These are phyloP conservation scores for Bryoerythrophyllum caledonicum DNA, from an alignment of 225 moss, liverwort and hornwort species.

Conservation along the genomic window DNA sequence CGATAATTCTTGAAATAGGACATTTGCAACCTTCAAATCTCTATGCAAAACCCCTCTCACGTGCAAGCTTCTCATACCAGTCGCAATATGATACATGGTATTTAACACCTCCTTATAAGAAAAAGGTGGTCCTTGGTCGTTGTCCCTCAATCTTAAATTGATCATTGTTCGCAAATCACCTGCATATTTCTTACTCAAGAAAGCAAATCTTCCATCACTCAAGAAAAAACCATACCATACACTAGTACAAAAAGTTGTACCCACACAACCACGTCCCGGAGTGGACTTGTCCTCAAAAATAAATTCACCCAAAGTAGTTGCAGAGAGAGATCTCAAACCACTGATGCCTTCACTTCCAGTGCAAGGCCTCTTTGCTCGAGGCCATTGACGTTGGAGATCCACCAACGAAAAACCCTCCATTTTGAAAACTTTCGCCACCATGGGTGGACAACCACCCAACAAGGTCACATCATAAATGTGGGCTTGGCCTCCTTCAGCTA, in stretches of 20 bases:
- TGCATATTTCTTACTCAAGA: neutral
- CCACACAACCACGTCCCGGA: too few relatives aligned
- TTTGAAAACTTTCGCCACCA: neutral
- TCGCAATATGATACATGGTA: fast-evolving
- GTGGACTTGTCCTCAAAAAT: too few relatives aligned
- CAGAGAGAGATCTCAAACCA: fast-evolving
- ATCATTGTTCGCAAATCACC: neutral
- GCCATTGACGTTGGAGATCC: neutral
- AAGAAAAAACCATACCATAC: fast-evolving
- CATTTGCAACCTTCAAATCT: neutral
- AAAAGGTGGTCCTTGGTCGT: neutral
- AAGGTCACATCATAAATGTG: neutral
- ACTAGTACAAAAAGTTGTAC: neutral
- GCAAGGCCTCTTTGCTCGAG: neutral
- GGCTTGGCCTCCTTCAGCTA: neutral
- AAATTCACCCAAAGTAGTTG: neutral
- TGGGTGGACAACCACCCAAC: too few relatives aligned
- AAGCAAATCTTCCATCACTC: neutral
- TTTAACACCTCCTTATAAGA: fast-evolving
- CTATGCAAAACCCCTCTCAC: neutral
- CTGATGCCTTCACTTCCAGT: neutral
- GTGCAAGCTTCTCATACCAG: neutral
- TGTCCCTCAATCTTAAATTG: neutral
- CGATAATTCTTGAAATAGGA: too few relatives aligned
- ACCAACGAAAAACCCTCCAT: neutral